Evolutionary conservation across 129 eudicot genomes (phyloP).

Genomic region (Glebionis coronaria): DNA sequence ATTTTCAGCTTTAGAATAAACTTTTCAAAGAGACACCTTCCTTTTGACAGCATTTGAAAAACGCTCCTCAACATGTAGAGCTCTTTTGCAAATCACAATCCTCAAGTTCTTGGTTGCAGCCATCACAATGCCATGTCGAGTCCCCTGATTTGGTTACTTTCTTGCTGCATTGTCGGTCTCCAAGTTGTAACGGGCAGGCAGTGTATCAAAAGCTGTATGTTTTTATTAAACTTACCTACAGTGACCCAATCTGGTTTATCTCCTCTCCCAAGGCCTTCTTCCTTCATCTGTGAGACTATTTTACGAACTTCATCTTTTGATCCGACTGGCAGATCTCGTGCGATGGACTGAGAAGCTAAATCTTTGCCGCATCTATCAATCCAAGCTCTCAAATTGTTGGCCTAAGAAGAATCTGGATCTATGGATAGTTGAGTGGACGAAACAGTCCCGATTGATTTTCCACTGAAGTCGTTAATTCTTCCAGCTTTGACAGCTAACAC

Average conservation of each 20-base stretch:
- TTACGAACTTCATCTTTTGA: slow-evolving; percentile 65
- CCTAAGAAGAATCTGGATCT: no score
- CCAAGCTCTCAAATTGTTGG: no score
- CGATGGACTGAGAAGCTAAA: slow-evolving; percentile 59
- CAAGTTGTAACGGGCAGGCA: slow-evolving; percentile 76
- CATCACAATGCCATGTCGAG: slow-evolving; percentile 79
- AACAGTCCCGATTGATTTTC: no score
- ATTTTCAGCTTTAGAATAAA: slow-evolving; percentile 57
- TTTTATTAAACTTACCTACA: no score
- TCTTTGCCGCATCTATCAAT: slow-evolving; percentile 61
- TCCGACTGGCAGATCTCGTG: slow-evolving; percentile 70
- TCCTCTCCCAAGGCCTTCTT: slow-evolving; percentile 86
- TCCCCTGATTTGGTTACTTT: no score
- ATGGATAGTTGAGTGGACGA: no score
- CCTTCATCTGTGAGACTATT: slow-evolving; percentile 73
- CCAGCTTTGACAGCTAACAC: no score
- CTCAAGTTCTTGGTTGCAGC: slow-evolving; percentile 85
- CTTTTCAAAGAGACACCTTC: slow-evolving; percentile 50
- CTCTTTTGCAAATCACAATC: slow-evolving; percentile 93
- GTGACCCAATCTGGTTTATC: slow-evolving; percentile 92
- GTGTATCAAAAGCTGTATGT: no score
- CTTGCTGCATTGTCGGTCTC: slow-evolving; percentile 77
- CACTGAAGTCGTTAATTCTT: no score
- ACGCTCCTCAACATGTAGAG: slow-evolving; percentile 46
- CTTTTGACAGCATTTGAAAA: slow-evolving; percentile 47